Evolutionary conservation across 2,329 filamentous ascomycete genomes (phyloP).

Genomic region (Plectosphaerella plurivora): DNA sequence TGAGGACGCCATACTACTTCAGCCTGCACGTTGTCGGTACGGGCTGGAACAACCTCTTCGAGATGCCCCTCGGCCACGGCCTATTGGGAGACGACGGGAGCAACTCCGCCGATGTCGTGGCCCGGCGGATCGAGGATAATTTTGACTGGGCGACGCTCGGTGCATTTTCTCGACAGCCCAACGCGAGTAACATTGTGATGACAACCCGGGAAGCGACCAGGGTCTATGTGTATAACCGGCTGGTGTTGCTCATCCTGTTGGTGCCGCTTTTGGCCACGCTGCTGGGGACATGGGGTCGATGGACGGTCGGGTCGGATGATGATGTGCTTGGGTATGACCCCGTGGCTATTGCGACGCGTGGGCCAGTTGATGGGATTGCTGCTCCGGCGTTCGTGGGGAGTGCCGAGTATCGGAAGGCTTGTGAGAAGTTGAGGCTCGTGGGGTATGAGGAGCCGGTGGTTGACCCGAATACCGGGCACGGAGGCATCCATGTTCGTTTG

Average conservation of each 20-base stretch:
- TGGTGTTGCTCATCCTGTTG: conserved; percentile 8
- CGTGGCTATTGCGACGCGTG: neutral
- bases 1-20: conserved; percentile 7
- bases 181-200: conserved; percentile 5
- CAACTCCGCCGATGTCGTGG: conserved; percentile 7
- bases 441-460: no score
- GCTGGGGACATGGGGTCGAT: conserved; percentile 7
- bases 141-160: conserved; percentile 13
- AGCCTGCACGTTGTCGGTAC: neutral
- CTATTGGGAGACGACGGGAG: conserved; percentile 6
- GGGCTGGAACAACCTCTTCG: no score
- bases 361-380: neutral
- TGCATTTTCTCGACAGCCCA: conserved; percentile 7
- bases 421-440: no score
- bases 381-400: neutral
- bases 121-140: conserved; percentile 7
- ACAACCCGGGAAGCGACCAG: neutral
- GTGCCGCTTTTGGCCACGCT: conserved; percentile 8
- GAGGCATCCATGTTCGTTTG: no score
- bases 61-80: neutral
- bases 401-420: no score
- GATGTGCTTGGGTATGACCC: no score
- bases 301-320: conserved; percentile 4
- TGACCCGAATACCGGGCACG: no score
- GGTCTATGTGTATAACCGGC: conserved; percentile 7